Evolutionary conservation across 2,329 filamentous ascomycete species (phyloP), one percentile per base, ranked within the genome.

Genomic region (Leptographium wingfieldii): DNA sequence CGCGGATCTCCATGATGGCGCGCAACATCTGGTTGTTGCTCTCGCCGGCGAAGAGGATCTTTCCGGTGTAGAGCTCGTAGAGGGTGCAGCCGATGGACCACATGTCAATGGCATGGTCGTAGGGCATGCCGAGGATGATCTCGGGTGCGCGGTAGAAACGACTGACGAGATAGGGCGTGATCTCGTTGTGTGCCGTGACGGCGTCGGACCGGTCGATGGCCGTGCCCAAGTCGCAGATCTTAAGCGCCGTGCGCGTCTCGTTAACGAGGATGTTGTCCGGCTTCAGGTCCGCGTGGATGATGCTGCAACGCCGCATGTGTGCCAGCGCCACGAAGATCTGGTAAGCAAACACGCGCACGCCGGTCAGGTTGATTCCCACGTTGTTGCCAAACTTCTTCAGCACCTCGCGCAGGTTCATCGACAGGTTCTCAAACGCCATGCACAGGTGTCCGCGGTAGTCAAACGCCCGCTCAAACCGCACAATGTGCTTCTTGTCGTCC

Each of bases 11-110:
- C 85, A 96, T 95, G 67, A 99, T 96, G 25, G 88, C 86, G 64
- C 90, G 88, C 62, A 99, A 82, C 94, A 99, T 99, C 75, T 96
- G 91, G 70, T 99, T 99, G 77, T 99, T 99, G 74, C 90, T 94
- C 65, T 89, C 84, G 61, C 94, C 94, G 1, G 90, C 91, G 71
- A 99, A 99, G 38, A 99, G 79, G 61, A 99, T 97, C 72, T 96
- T 96, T 68, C 94, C 94, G 0, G 94, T 97, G 76, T 95, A 97
- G 49, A 99, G 79, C 74, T 99, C 94, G 72, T 95, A 99, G 35
- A 97, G 79, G 0, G 94, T 99, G 74, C 94, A 99, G 46, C 94
- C 95, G 65, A 97, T 90, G 9, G 92, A 95, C 94, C 94, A 99
- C 79, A 96, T 89, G 72, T 99, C 94, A 65, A 97, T 90, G 9